A percentile compares a stretch with the other conserved stretches of the same genome.
phyloP scores from a whole-genome alignment of 1,284 basidiomycete genomes.

The Boletus holoroseus region DNA sequence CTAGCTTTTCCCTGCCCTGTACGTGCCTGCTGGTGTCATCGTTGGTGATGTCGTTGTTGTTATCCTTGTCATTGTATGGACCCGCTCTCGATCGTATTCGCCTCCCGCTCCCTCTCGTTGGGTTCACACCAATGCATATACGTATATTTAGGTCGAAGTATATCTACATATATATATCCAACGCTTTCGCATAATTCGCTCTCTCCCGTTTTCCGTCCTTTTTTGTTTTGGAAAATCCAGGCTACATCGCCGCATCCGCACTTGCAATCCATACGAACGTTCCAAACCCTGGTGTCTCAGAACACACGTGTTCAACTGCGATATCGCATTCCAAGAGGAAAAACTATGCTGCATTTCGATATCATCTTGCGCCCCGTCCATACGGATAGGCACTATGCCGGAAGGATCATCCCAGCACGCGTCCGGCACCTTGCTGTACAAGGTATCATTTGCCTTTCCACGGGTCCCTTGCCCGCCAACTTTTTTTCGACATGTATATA shows the following conservation, averaged over 20 bases:
- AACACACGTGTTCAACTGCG: constrained; percentile 21
- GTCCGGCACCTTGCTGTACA: too few species aligned
- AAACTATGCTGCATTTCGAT: constrained; percentile 6
- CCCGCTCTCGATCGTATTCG: constrained; percentile 8
- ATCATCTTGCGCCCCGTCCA: constrained; percentile 17
- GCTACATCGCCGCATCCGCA: background rate
- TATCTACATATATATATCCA: constrained; percentile 20
- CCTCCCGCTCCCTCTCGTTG: background rate
- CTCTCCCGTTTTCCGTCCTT: background rate
- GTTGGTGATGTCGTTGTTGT: constrained; percentile 2
- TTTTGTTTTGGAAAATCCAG: constrained; percentile 5
- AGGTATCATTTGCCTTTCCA: too few species aligned
- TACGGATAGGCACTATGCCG: constrained; percentile 14
- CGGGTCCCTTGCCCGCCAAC: too few species aligned
- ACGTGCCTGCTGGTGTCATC: background rate
- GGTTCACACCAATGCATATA: constrained; percentile 5
- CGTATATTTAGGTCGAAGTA: constrained; percentile 17
- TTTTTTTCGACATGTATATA: too few species aligned
- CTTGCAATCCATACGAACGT: background rate
- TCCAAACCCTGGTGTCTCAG: background rate
- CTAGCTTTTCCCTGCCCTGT: too few species aligned
- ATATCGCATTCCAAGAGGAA: background rate
- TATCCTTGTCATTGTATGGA: constrained; percentile 4
- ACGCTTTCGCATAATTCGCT: constrained; percentile 10
- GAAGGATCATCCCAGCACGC: constrained; percentile 24